Percentiles rank a stretch among this genome's conserved stretches.
These are phyloP conservation scores for Bertia moriformis DNA, from an alignment of 2,329 filamentous ascomycete genomes.

Conservation along the genomic window DNA sequence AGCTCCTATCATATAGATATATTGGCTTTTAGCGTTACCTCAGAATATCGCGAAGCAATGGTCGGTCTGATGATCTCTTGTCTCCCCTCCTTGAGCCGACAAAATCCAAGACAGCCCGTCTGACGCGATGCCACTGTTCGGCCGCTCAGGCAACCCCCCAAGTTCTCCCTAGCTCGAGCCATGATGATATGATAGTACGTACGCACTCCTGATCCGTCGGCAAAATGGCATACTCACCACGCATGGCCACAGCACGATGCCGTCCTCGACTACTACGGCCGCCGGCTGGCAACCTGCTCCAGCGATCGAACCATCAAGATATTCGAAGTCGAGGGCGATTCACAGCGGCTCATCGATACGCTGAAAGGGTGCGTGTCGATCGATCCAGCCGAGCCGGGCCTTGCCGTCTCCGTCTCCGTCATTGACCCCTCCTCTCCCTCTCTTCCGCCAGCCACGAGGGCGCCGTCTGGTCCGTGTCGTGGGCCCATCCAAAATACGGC, in stretches of 20 bases:
- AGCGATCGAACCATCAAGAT: constrained; percentile 99
- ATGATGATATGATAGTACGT: constrained; percentile 99
- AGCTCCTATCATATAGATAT: no score
- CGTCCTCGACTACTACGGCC: constrained; percentile 94
- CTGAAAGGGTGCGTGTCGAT: constrained; percentile 62
- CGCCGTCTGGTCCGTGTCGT: constrained; percentile 93
- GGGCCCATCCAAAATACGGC: constrained; percentile 97
- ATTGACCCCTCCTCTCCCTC: neutral
- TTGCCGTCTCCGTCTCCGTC: neutral
- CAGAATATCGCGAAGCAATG: neutral
- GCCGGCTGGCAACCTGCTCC: constrained; percentile 88
- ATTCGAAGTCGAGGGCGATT: constrained; percentile 90
- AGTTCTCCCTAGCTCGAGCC: constrained; percentile 71
- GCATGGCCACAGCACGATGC: constrained; percentile 64
- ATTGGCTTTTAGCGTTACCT: no score
- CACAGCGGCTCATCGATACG: constrained; percentile 79
- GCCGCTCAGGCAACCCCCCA: constrained; percentile 37
- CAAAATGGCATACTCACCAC: neutral
- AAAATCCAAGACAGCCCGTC: constrained; percentile 5
- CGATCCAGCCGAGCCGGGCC: neutral
- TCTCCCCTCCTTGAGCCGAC: neutral
- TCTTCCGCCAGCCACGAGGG: constrained; percentile 63
- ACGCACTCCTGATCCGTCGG: constrained; percentile 7
- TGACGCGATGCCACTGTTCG: constrained; percentile 1
- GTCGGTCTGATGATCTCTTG: neutral